Evolutionary conservation across 1,284 basidiomycete species (phyloP).

Genomic region (Amylostereum chailletii): DNA sequence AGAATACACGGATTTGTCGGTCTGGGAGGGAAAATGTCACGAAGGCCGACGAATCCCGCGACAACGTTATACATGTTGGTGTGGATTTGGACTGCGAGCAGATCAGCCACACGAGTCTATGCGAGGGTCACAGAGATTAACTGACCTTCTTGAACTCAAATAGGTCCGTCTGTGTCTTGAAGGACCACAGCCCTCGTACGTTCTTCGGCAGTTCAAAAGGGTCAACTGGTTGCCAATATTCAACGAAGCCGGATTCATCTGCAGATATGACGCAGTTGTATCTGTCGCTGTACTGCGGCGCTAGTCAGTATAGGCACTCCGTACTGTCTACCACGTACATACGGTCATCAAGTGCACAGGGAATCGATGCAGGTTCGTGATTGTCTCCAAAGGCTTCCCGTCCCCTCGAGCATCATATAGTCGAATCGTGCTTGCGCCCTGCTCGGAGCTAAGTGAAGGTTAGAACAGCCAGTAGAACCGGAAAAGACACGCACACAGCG

Average conservation of each 20-base stretch:
- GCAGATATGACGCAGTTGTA: conserved; percentile 92
- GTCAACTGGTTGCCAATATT: conserved; percentile 91
- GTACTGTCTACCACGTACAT: conserved; percentile 23
- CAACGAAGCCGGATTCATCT: conserved; percentile 91
- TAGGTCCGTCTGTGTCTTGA: conserved; percentile 87
- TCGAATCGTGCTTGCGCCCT: conserved; percentile 65
- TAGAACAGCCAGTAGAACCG: neutral
- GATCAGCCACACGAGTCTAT: neutral
- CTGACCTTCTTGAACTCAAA: conserved; percentile 97
- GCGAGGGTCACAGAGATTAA: neutral
- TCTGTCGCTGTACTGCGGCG: conserved; percentile 76
- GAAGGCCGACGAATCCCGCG: conserved; percentile 82
- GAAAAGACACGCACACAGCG: conserved; percentile 59
- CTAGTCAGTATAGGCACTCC: conserved; percentile 5
- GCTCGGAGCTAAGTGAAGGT: conserved; percentile 61
- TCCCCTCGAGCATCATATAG: conserved; percentile 92
- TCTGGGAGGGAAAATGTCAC: conserved; percentile 89
- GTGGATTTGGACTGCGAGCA: conserved; percentile 72
- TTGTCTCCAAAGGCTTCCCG: conserved; percentile 65
- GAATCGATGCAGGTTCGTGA: conserved; percentile 74
- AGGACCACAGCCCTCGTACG: conserved; percentile 78
- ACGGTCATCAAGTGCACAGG: conserved; percentile 90
- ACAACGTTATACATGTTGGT: conserved; percentile 86
- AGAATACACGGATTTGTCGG: conserved; percentile 90
- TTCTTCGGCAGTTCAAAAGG: conserved; percentile 80